These are phyloP conservation scores for Vitis amurensis DNA, from an alignment of 164 flowering plant species.

Conservation along the genomic window DNA sequence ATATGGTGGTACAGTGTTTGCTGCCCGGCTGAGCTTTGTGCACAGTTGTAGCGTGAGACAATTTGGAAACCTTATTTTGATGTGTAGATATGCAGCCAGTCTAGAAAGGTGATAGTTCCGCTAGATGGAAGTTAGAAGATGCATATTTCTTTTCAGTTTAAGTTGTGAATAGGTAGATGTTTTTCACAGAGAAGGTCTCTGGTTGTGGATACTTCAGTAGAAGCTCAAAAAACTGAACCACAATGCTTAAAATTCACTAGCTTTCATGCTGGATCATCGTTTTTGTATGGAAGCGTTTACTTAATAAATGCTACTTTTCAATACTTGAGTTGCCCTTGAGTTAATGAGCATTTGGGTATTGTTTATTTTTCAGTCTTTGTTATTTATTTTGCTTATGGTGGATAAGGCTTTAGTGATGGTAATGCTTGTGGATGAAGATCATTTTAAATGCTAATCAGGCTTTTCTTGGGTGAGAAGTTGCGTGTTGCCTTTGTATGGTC, in stretches of 20 bases:
- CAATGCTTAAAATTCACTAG: not conserved
- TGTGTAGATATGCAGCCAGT: conserved; percentile 9
- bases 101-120: conserved; percentile 2
- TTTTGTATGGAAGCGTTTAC: not conserved
- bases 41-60: conserved; percentile 14
- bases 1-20: conserved; percentile 5
- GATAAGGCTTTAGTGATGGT: no score
- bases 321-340: not conserved
- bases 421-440: no score
- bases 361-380: no score
- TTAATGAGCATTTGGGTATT: no score
- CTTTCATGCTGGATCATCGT: not conserved
- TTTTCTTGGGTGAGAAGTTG: no score
- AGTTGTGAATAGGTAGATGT: conserved; percentile 15
- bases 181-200: not conserved
- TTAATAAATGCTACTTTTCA: not conserved
- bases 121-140: not conserved
- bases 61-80: not conserved
- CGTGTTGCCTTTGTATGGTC: no score
- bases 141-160: not conserved
- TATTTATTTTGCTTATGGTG: no score
- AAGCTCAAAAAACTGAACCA: not conserved
- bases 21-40: conserved; percentile 24
- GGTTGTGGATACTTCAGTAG: not conserved
- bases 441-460: no score